Percentiles rank a stretch among this genome's conserved stretches.
phyloP scores from a whole-genome alignment of 208 protist species.

The Leishmania tropica region DNA sequence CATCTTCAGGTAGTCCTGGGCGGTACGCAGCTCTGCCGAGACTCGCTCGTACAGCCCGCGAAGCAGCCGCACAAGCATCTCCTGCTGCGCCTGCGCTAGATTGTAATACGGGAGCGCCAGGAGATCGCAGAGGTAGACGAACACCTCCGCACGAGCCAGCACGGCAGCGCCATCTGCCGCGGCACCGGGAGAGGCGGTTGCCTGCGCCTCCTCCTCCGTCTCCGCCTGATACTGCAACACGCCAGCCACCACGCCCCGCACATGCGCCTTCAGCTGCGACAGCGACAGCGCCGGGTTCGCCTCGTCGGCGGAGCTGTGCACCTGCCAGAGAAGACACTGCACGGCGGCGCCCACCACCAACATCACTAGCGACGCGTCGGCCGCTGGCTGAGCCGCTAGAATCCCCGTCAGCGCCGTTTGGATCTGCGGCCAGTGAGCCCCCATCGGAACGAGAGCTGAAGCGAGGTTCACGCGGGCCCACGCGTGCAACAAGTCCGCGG shows the following conservation, averaged over 20 bases:
- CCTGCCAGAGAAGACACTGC: slow-evolving; percentile 60
- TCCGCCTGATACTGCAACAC: slow-evolving; percentile 21
- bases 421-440: slow-evolving; percentile 52
- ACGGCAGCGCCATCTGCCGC: not conserved
- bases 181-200: not conserved
- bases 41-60: slow-evolving; percentile 44
- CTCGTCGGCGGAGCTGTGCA: slow-evolving; percentile 20
- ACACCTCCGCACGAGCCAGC: slow-evolving; percentile 18
- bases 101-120: slow-evolving; percentile 49
- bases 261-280: slow-evolving; percentile 8
- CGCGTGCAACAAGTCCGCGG: slow-evolving; percentile 33
- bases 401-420: slow-evolving; percentile 24
- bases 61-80: slow-evolving; percentile 52
- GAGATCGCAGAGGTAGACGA: slow-evolving; percentile 72
- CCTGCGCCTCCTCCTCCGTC: slow-evolving; percentile 8
- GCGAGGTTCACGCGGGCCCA: slow-evolving; percentile 70
- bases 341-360: slow-evolving; percentile 47
- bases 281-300: not conserved
- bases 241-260: slow-evolving; percentile 31
- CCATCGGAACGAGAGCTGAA: slow-evolving; percentile 48
- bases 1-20: slow-evolving; percentile 51
- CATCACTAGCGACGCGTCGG: slow-evolving; percentile 32
- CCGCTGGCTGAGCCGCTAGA: slow-evolving; percentile 10
- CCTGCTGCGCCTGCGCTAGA: slow-evolving; percentile 65
- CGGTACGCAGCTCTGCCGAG: slow-evolving; percentile 25